Conservation (phyloP, 2,329 filamentous ascomycete genomes). For the Calonectria hongkongensis region DNA sequence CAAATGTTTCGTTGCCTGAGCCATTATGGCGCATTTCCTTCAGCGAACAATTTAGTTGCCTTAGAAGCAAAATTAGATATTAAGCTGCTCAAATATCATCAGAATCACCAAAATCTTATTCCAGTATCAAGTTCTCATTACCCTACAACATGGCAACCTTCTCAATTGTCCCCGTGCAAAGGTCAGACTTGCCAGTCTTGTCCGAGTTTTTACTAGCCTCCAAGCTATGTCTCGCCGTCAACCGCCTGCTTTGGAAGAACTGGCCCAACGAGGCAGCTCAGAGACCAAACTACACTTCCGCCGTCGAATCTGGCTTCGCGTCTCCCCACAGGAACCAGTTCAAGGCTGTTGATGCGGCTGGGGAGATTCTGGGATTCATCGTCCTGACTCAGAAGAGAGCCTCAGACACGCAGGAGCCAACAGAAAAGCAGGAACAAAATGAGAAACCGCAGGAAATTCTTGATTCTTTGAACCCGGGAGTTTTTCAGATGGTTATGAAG, state of each 20-base stretch:
- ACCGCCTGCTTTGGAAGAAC: slow-evolving; percentile 33
- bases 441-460: background rate
- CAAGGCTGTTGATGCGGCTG: slow-evolving; percentile 35
- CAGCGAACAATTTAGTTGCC: background rate
- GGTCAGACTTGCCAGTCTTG: slow-evolving; percentile 14
- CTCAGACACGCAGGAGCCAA: background rate
- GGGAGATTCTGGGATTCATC: slow-evolving; percentile 35
- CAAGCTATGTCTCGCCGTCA: slow-evolving; percentile 35
- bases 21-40: background rate
- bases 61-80: background rate
- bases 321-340: background rate
- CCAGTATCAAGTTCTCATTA: background rate
- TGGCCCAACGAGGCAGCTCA: slow-evolving; percentile 37
- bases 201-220: slow-evolving; percentile 26
- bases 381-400: slow-evolving; percentile 15
- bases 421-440: background rate
- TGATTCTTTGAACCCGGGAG: slow-evolving; percentile 1
- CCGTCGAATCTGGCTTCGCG: slow-evolving; percentile 17
- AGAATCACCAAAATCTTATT: too few relatives aligned
- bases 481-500: slow-evolving; percentile 8
- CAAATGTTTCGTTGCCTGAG: background rate
- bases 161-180: slow-evolving; percentile 23
- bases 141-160: background rate
- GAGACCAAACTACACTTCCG: background rate
- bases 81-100: background rate